Evolutionary conservation across 768 basidiomycete species (phyloP), one percentile per base, ranked within the genome.

Genomic region (Mycena vulgaris): DNA sequence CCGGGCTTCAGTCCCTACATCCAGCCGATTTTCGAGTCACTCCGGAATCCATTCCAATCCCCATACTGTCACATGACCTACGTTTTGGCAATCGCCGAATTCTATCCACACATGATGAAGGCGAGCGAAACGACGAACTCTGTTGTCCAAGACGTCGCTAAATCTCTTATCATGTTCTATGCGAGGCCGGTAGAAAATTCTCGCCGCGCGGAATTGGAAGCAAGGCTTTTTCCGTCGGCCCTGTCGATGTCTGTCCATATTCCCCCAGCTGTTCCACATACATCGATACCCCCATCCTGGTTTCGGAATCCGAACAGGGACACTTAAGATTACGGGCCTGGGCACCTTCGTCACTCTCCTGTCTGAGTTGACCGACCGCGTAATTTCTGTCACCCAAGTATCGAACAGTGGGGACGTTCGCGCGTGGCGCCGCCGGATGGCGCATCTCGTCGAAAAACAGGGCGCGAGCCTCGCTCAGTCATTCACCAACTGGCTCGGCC

Each of bases 131-230:
- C 48, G 45, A 39, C 60, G 17, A 35, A 49, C 35, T 19, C 60
- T 4, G 16, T 62, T 37, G 16, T 62, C 47, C 60, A 62, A 37
- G 60, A 37, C n/a, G 23, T 62, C 47, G 60, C 35, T 1, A 49
- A 48, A 49, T 62, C 60, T 16, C 60, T 49, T 5, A 48, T 62
- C 48, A 62, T 35, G 48, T 62, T 62, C 33, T 62, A 49, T 39
- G 40, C 59, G 28, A 30, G 19, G n/a, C 45, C 59, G 30, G 28
- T 60, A 7, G 59, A 60, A 25, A 23, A 39, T 19, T 10, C 60
- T 40, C 47, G 48, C 14, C 60, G 23, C n/a, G 33, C 23, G 23
- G 47, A 62, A 39, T 51, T 62, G 60, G 60, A 62, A 25, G 47
- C 47, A 14, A 48, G 27, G 33, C 60, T 62, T 23, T 30, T 62